Conservation (phyloP, 768 basidiomycete genomes). For the Calocybe gangraenosa region DNA sequence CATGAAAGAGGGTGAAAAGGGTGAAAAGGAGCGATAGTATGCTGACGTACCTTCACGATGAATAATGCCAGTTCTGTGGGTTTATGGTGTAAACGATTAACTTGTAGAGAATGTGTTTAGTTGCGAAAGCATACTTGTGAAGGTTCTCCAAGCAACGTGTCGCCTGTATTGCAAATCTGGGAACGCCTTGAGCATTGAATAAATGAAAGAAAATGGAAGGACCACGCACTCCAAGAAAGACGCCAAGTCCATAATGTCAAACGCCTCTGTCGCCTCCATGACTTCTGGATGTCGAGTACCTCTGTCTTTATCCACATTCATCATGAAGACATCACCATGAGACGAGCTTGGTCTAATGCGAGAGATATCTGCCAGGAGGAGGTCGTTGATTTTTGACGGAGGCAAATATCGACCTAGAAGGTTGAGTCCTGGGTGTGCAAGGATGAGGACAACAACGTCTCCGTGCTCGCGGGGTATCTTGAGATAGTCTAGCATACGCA, state of each 20-base stretch:
- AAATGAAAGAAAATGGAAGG: background rate
- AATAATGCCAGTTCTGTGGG: conserved; percentile 46
- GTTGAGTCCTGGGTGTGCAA: conserved; percentile 68
- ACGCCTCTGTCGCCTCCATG: conserved; percentile 49
- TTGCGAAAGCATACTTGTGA: conserved; percentile 41
- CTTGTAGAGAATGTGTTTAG: background rate
- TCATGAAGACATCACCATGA: conserved; percentile 50
- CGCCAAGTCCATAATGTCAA: conserved; percentile 74
- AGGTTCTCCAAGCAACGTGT: conserved; percentile 67
- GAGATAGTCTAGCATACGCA: conserved; percentile 62
- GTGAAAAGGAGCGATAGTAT: background rate
- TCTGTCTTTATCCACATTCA: conserved; percentile 31
- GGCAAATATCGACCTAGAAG: conserved; percentile 69
- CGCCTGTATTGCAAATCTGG: conserved; percentile 71
- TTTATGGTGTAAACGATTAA: conserved; percentile 8
- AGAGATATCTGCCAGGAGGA: conserved; percentile 54
- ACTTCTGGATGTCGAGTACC: conserved; percentile 28
- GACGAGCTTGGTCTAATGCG: conserved; percentile 36
- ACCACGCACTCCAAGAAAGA: conserved; percentile 63
- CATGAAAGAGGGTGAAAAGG: background rate
- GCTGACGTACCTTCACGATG: conserved; percentile 59
- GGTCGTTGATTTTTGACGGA: conserved; percentile 58
- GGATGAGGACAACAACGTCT: conserved; percentile 66
- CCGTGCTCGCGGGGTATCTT: conserved; percentile 62
- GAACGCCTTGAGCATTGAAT: conserved; percentile 6